phyloP scores from a whole-genome alignment of 495 filamentous ascomycete genomes.

The Podospora comata region DNA sequence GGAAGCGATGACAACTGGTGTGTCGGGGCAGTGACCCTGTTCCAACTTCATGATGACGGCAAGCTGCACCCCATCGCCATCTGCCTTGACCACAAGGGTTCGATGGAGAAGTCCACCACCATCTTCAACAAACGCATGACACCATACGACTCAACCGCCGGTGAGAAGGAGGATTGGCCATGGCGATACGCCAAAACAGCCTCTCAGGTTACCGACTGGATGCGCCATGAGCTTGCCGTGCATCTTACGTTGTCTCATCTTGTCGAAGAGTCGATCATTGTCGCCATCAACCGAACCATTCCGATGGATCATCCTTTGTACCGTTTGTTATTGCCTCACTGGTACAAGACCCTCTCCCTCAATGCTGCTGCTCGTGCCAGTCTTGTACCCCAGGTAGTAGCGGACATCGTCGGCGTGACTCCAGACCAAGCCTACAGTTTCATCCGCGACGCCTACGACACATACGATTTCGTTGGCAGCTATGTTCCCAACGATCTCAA shows the following conservation, averaged over 20 bases:
- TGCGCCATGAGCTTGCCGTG: conserved; percentile 45
- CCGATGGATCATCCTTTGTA: conserved; percentile 41
- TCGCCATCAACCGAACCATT: conserved; percentile 42
- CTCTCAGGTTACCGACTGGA: conserved; percentile 49
- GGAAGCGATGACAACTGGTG: conserved; percentile 31
- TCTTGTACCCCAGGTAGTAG: conserved; percentile 44
- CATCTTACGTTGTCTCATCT: conserved; percentile 48
- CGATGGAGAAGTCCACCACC: conserved; percentile 41
- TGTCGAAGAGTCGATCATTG: conserved; percentile 48
- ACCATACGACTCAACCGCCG: conserved; percentile 26
- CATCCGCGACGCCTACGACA: conserved; percentile 36
- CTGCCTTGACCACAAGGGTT: conserved; percentile 35
- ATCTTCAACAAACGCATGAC: conserved; percentile 46
- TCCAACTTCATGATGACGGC: conserved; percentile 43
- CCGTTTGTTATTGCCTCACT: conserved; percentile 45
- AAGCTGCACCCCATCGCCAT: conserved; percentile 49
- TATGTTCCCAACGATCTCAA: conserved; percentile 48
- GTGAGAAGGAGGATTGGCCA: conserved; percentile 47
- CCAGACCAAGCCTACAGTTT: conserved; percentile 31
- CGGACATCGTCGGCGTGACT: conserved; percentile 37
- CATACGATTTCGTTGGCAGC: conserved; percentile 40
- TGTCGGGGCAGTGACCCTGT: conserved; percentile 45
- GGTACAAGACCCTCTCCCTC: conserved; percentile 49
- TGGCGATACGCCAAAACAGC: conserved; percentile 55
- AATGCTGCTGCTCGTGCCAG: conserved; percentile 47